Conservation (phyloP, 768 basidiomycete genomes). For the Russula emetica region DNA sequence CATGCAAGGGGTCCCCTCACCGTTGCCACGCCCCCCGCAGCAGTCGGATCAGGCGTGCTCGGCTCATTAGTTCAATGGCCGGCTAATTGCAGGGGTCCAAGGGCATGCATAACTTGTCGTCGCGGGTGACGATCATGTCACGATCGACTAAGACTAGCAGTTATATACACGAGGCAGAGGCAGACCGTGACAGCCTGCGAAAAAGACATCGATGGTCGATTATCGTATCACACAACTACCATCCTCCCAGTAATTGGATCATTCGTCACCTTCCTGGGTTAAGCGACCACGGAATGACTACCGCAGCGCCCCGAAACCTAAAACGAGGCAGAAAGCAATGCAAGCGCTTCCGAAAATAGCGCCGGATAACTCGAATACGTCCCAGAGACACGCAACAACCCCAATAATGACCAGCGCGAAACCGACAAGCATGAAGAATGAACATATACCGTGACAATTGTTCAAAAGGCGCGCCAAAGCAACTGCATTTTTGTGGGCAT, state of each 20-base stretch:
- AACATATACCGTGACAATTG: slow-evolving; percentile 13
- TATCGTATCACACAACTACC: slow-evolving; percentile 14
- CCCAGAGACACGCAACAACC: slow-evolving; percentile 14
- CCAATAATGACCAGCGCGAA: slow-evolving; percentile 13
- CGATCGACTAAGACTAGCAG: slow-evolving; percentile 1
- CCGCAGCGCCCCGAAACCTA: slow-evolving; percentile 13
- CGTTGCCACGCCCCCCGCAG: slow-evolving; percentile 16
- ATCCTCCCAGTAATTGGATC: too few species aligned
- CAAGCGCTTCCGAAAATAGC: slow-evolving; percentile 20
- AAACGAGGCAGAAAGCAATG: slow-evolving; percentile 14
- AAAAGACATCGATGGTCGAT: slow-evolving; percentile 1
- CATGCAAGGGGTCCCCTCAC: slow-evolving; percentile 1
- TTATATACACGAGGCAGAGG: slow-evolving; percentile 16
- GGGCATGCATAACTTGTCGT: slow-evolving; percentile 1
- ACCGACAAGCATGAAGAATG: slow-evolving; percentile 13
- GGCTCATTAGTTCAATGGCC: slow-evolving; percentile 9
- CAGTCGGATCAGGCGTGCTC: slow-evolving; percentile 22
- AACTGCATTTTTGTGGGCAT: not conserved
- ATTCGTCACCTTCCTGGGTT: not conserved
- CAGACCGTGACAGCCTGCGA: not conserved
- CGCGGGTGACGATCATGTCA: too few species aligned
- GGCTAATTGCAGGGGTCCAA: not conserved
- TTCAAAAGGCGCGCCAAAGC: slow-evolving; percentile 9
- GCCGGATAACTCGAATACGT: not conserved
- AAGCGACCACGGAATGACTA: slow-evolving; percentile 8